These are phyloP conservation scores for Solanum paucissectum DNA, from an alignment of 257 asterid species.

Conservation along the genomic window DNA sequence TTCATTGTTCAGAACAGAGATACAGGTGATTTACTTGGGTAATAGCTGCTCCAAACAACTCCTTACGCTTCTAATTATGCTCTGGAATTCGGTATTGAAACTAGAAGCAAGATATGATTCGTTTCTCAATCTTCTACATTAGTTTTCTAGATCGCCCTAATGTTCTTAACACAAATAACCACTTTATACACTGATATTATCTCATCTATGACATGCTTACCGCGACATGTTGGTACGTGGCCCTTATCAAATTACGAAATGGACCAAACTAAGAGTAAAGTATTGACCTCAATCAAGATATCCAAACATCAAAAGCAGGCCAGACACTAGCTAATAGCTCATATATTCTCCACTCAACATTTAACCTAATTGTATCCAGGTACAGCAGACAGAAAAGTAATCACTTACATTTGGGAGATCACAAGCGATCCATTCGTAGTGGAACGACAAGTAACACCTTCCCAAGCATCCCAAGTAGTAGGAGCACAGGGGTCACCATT, in stretches of 20 bases:
- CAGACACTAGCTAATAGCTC: background rate
- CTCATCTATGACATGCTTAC: background rate
- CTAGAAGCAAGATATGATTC: background rate
- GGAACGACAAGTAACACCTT: conserved; percentile 83
- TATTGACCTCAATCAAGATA: background rate
- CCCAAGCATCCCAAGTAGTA: conserved; percentile 99
- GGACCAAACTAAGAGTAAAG: background rate
- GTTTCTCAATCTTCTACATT: background rate
- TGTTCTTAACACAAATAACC: background rate
- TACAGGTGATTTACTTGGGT: background rate
- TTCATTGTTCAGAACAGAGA: background rate
- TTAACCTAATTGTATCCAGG: background rate
- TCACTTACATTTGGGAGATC: conserved; percentile 72
- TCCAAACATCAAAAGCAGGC: background rate
- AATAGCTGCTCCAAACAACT: background rate
- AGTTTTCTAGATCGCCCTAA: background rate
- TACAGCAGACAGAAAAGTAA: background rate
- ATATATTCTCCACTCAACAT: background rate
- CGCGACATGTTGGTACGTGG: background rate
- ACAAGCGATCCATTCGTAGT: conserved; percentile 50
- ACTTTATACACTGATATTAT: background rate
- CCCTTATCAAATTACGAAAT: background rate
- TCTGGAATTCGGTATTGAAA: background rate
- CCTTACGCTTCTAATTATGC: background rate
- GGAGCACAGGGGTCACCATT: conserved; percentile 99